Conservation (phyloP, 2,329 filamentous ascomycete genomes). For the Emergomyces orientalis region DNA sequence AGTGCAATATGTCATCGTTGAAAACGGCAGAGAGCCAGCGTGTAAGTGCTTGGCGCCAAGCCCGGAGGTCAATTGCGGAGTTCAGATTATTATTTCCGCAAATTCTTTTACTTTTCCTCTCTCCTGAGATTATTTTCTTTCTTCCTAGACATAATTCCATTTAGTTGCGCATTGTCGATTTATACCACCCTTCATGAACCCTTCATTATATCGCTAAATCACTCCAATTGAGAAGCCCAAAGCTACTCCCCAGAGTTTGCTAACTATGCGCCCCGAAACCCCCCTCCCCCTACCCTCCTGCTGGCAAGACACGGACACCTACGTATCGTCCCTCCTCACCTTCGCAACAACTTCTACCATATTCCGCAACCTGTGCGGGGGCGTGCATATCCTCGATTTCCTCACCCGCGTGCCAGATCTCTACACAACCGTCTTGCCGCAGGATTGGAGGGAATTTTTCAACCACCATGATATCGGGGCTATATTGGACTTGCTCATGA, state of each 20-base stretch:
- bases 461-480: slow-evolving; percentile 60
- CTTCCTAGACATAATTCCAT: background rate
- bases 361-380: slow-evolving; percentile 84
- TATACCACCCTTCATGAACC: background rate
- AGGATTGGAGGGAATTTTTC: slow-evolving; percentile 76
- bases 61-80: background rate
- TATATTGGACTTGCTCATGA: slow-evolving; percentile 70
- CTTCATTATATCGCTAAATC: background rate
- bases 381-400: slow-evolving; percentile 96
- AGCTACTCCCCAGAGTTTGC: background rate
- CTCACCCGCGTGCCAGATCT: slow-evolving; percentile 77
- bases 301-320: slow-evolving; percentile 64
- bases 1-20: too few species aligned
- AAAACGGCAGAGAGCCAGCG: background rate
- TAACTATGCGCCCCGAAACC: slow-evolving; percentile 39
- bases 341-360: slow-evolving; percentile 66
- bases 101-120: background rate
- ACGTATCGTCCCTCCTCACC: slow-evolving; percentile 65
- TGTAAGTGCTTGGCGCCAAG: slow-evolving; percentile 6
- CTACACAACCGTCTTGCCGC: slow-evolving; percentile 65
- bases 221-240: background rate
- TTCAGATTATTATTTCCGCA: background rate
- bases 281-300: slow-evolving; percentile 60
- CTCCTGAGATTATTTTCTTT: background rate
- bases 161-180: background rate